These are phyloP conservation scores for Blastobotrys elegans DNA, from an alignment of 1,139 yeast genomes.

Conservation along the genomic window DNA sequence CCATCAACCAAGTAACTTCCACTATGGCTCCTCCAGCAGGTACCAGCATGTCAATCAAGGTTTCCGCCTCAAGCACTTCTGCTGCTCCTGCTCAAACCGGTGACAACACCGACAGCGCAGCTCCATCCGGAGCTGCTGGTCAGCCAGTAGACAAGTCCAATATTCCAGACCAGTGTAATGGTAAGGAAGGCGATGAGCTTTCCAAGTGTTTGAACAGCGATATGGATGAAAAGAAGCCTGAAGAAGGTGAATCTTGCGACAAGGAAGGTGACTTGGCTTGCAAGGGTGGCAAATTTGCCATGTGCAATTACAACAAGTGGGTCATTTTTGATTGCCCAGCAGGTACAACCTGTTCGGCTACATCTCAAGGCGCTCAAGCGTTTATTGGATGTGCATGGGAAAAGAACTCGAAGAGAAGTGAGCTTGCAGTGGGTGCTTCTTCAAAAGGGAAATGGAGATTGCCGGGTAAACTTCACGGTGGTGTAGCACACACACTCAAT, in stretches of 20 bases:
- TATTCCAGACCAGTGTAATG: slow-evolving; percentile 15
- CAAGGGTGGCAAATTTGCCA: slow-evolving; percentile 45
- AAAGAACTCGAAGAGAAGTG: background rate
- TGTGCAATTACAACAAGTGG: slow-evolving; percentile 55
- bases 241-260: slow-evolving; percentile 33
- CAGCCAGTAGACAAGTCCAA: slow-evolving; percentile 8
- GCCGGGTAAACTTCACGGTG: background rate
- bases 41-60: background rate
- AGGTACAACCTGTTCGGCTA: slow-evolving; percentile 56
- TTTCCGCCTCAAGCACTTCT: slow-evolving; percentile 6
- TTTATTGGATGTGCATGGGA: slow-evolving; percentile 26
- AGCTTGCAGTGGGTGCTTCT: background rate
- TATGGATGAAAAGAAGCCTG: slow-evolving; percentile 8
- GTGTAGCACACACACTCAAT: too few relatives aligned
- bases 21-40: slow-evolving; percentile 16
- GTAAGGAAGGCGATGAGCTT: slow-evolving; percentile 14
- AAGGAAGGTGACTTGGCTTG: slow-evolving; percentile 48
- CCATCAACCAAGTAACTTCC: slow-evolving; percentile 10
- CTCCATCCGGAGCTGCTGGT: slow-evolving; percentile 13
- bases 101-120: slow-evolving; percentile 12
- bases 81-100: background rate
- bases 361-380: slow-evolving; percentile 31
- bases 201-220: slow-evolving; percentile 15
- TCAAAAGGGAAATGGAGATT: background rate
- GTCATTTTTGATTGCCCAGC: slow-evolving; percentile 49